These are phyloP conservation scores for Cercophora samala DNA, from an alignment of 495 filamentous ascomycete species.

Conservation along the genomic window DNA sequence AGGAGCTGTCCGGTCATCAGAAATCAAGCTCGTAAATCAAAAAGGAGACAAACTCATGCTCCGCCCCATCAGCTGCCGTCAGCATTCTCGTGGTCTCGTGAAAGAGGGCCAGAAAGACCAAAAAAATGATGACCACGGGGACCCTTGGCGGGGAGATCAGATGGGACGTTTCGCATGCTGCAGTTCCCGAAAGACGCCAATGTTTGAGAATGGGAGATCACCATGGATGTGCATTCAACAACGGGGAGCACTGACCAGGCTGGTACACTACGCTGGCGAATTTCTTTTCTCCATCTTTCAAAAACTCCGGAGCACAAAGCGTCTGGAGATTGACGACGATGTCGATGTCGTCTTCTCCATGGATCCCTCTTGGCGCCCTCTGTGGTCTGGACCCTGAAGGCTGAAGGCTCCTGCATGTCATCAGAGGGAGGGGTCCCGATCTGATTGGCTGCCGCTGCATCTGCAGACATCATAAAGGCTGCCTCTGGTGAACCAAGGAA, in stretches of 20 bases:
- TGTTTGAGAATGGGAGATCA: slow-evolving; percentile 8
- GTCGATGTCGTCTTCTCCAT: neutral
- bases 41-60: neutral
- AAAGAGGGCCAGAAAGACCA: neutral
- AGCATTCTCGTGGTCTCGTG: neutral
- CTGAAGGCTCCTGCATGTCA: neutral
- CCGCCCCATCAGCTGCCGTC: neutral
- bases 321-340: neutral
- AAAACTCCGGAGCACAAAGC: neutral
- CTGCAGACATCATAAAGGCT: neutral
- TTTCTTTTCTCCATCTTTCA: neutral
- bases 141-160: neutral
- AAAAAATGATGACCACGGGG: neutral
- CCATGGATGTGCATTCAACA: neutral
- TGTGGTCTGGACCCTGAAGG: neutral
- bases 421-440: neutral
- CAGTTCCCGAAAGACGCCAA: slow-evolving; percentile 2
- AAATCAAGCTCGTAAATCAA: neutral
- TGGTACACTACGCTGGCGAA: neutral
- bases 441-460: neutral
- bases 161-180: neutral
- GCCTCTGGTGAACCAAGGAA: neutral
- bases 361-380: neutral
- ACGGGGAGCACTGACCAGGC: neutral
- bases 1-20: neutral